A percentile compares a stretch with the other conserved stretches of the same genome.
Conservation (phyloP, 2,329 filamentous ascomycete species). For the Lachnellula occidentalis region DNA sequence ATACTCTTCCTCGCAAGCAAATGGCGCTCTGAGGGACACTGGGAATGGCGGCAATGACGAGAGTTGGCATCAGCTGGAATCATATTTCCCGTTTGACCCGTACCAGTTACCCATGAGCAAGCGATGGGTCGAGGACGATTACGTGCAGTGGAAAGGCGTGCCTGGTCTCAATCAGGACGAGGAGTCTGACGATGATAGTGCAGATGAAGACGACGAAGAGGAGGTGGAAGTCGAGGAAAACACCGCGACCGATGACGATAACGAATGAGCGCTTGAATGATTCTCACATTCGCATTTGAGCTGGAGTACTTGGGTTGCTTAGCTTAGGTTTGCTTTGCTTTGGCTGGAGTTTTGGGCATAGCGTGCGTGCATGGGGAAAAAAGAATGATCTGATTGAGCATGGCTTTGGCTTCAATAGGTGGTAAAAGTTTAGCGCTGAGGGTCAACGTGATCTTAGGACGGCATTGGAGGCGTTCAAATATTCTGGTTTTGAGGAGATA, state of each 20-base stretch:
- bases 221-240: slow-evolving; percentile 21
- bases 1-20: slow-evolving; percentile 52
- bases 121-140: slow-evolving; percentile 80
- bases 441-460: slow-evolving; percentile 9
- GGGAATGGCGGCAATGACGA: slow-evolving; percentile 56
- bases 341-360: background rate
- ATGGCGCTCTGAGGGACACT: slow-evolving; percentile 43
- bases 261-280: slow-evolving; percentile 17
- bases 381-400: background rate
- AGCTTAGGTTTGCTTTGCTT: too few relatives aligned
- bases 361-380: background rate
- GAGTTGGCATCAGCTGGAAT: slow-evolving; percentile 77
- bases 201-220: slow-evolving; percentile 25
- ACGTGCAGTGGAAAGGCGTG: slow-evolving; percentile 73
- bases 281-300: background rate
- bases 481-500: background rate
- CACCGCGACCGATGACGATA: slow-evolving; percentile 22
- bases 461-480: slow-evolving; percentile 13
- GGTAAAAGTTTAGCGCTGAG: slow-evolving; percentile 10
- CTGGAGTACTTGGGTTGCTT: background rate
- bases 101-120: slow-evolving; percentile 86
- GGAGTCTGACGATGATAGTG: slow-evolving; percentile 47
- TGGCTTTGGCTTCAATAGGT: background rate
- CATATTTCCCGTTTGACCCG: slow-evolving; percentile 96
- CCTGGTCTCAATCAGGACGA: slow-evolving; percentile 60